Base-by-base conservation (phyloP, 345 rosid genomes). In the Acer saccharum region DNA sequence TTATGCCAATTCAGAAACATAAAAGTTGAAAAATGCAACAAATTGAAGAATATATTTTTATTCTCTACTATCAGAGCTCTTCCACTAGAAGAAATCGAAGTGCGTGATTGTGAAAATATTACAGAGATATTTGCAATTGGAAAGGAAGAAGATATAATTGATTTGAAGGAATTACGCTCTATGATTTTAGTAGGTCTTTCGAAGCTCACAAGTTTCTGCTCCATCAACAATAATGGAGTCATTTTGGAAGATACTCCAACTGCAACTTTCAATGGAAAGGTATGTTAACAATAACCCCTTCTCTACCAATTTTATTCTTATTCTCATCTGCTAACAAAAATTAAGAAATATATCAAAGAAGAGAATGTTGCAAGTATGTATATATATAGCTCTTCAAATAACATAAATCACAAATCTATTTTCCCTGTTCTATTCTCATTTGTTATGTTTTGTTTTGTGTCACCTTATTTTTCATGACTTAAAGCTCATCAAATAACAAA, bases 41-140 rank as follows among this genome's bases (percentile, higher is more conserved):
- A 60, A 25, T 58, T 84, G 79, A 76, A 60, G 74, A 65, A 69
- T 29, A 55, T 84, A 16, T 73, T 84, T 72, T 54, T 79, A 10
- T 64, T 69, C 60, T 76, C 79, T 43, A 20, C 67, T 27, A 68
- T 64, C 13, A 73, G 8, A 76, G 64, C 43, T 46, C 84, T 84
- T 73, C 27, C 54, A 7, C 79, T 84, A 14, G 10, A 76, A 55
- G 76, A 69, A 55, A 63, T 81, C 16, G 32, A 76, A 21, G 77
- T 79, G 20, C 16, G 1, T 0, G 68, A 60, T 11, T 84, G 87
- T 74, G 27, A 2, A 4, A 62, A 3, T 23, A 65, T 84, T 50
- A 66, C 39, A 21, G 85, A 69, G 60, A 8, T 58, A 10, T 61
- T 41, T 57, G 63, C n/a, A 10, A 43, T 10, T 35, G 76, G 52